These are phyloP conservation scores for Trichophyton equinum DNA, from an alignment of 2,329 filamentous ascomycete species.

Conservation along the genomic window DNA sequence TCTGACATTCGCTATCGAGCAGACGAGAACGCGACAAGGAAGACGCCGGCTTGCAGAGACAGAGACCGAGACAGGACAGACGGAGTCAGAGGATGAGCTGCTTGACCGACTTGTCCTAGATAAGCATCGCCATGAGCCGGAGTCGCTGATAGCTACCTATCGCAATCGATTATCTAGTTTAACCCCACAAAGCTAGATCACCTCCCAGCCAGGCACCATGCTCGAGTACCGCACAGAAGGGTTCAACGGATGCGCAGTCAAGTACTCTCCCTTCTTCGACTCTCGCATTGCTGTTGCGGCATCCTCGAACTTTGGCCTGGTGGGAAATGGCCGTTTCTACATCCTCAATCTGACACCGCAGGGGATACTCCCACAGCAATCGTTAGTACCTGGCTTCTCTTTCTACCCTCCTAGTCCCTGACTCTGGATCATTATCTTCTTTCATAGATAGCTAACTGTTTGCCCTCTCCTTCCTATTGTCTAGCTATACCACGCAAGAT, in stretches of 20 bases:
- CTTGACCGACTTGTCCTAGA: neutral
- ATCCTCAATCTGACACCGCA: slow-evolving; percentile 69
- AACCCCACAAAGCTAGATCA: neutral
- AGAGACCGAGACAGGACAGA: neutral
- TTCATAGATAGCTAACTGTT: neutral
- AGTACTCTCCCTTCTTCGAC: slow-evolving; percentile 98
- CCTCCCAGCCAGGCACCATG: slow-evolving; percentile 42
- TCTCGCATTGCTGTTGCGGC: slow-evolving; percentile 80
- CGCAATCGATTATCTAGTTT: neutral
- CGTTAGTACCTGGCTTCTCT: slow-evolving; percentile 37
- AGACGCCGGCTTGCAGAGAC: neutral
- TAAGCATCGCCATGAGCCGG: neutral
- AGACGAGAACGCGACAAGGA: neutral
- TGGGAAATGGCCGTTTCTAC: slow-evolving; percentile 86
- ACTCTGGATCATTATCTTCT: neutral
- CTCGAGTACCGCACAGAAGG: slow-evolving; percentile 88
- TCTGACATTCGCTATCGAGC: neutral
- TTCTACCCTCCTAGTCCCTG: neutral
- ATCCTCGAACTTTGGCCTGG: slow-evolving; percentile 91
- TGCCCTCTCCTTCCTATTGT: slow-evolving; percentile 5
- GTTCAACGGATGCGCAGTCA: slow-evolving; percentile 91
- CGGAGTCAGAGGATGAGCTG: neutral
- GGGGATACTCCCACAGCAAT: slow-evolving; percentile 75
- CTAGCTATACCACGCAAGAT: slow-evolving; percentile 90
- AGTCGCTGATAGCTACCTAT: too few relatives aligned